Conservation (phyloP, 2,329 filamentous ascomycete species). For the Apiospora phragmitis region DNA sequence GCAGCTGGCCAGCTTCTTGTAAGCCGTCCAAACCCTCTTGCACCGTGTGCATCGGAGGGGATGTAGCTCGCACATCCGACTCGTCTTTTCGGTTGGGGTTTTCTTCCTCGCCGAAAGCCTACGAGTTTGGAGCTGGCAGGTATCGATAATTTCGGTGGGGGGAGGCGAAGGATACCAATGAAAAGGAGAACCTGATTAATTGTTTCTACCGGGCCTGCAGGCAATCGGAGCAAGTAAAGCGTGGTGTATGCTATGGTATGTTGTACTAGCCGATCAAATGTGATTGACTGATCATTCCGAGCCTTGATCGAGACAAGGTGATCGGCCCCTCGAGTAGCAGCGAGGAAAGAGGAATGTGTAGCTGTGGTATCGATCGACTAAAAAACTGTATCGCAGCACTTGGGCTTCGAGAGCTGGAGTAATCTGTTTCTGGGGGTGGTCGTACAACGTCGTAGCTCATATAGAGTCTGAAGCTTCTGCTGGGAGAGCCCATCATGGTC, state of each 20-base stretch:
- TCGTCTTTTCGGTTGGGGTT: neutral
- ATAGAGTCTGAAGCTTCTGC: neutral
- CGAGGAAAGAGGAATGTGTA: neutral
- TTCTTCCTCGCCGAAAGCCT: neutral
- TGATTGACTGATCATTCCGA: neutral
- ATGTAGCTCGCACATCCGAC: constrained; percentile 39
- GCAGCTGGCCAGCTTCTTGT: constrained; percentile 39
- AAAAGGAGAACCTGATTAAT: neutral
- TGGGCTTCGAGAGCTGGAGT: neutral
- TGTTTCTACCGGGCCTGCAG: neutral
- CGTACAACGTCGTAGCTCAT: neutral
- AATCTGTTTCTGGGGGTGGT: neutral
- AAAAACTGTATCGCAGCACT: neutral
- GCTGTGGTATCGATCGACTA: neutral
- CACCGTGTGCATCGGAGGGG: constrained; percentile 34
- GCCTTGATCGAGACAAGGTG: neutral
- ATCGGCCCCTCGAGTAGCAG: neutral
- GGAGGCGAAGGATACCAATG: neutral
- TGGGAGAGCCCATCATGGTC: neutral
- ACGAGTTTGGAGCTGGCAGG: neutral
- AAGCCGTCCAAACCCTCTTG: constrained; percentile 31
- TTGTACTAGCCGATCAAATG: neutral
- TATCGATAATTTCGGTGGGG: neutral
- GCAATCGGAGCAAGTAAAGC: neutral
- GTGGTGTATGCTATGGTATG: neutral